A percentile compares a stretch with the other conserved stretches of the same genome.
These are phyloP conservation scores for Agaricus subrufescens DNA, from an alignment of 768 basidiomycete species.

Conservation along the genomic window DNA sequence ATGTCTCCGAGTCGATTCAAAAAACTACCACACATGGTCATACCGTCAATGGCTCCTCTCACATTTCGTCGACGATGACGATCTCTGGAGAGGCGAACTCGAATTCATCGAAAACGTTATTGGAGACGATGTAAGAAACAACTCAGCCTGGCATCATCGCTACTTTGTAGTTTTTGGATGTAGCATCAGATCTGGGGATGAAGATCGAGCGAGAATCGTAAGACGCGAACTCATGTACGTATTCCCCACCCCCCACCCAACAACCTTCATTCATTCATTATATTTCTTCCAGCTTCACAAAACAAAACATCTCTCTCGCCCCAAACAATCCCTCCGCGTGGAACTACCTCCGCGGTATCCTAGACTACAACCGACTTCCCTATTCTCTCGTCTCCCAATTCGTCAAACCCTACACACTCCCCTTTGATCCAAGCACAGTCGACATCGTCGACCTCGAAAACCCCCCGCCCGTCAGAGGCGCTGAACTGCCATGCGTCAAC, in stretches of 20 bases:
- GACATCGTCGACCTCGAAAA: conserved; percentile 72
- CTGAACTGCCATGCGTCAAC: conserved; percentile 70
- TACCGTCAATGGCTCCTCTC: conserved; percentile 94
- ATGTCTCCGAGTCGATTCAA: conserved; percentile 71
- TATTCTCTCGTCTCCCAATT: conserved; percentile 54
- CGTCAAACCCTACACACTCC: conserved; percentile 57
- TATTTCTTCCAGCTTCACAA: conserved; percentile 56
- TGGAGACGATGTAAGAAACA: conserved; percentile 81
- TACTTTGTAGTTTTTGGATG: conserved; percentile 82
- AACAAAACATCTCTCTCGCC: conserved; percentile 76
- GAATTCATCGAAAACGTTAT: conserved; percentile 70
- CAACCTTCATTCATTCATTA: background rate
- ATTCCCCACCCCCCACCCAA: background rate
- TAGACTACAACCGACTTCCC: conserved; percentile 57
- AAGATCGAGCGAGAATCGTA: conserved; percentile 54
- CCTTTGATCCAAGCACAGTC: conserved; percentile 17
- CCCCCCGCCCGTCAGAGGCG: conserved; percentile 57
- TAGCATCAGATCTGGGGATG: conserved; percentile 57
- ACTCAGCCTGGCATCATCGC: conserved; percentile 96
- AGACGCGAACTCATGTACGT: conserved; percentile 75
- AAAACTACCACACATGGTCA: conserved; percentile 99
- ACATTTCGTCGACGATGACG: conserved; percentile 68
- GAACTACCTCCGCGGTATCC: conserved; percentile 92
- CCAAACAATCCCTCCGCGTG: conserved; percentile 95
- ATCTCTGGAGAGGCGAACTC: conserved; percentile 71